Evolutionary conservation across 2,329 filamentous ascomycete genomes (phyloP).

Genomic region (Trichoderma endophyticum): DNA sequence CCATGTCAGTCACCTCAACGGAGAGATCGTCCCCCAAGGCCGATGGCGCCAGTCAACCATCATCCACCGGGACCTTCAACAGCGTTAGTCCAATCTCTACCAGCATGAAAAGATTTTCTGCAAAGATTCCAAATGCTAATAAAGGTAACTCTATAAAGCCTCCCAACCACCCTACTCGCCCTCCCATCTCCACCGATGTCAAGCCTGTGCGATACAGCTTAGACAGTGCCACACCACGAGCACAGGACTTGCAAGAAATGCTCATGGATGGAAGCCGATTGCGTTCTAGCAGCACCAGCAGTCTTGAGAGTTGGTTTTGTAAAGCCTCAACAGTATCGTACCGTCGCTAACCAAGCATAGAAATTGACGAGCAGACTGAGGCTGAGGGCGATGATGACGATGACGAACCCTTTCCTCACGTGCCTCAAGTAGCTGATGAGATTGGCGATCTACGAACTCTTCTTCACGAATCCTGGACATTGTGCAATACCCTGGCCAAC

Average conservation of each 20-base stretch:
- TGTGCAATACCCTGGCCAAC: constrained; percentile 86
- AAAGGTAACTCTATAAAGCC: neutral
- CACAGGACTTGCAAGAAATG: constrained; percentile 77
- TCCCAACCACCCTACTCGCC: constrained; percentile 50
- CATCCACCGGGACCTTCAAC: constrained; percentile 17
- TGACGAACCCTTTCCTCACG: constrained; percentile 35
- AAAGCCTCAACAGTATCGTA: neutral
- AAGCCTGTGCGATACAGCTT: constrained; percentile 62
- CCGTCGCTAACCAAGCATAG: constrained; percentile 33
- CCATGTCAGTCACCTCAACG: constrained; percentile 35
- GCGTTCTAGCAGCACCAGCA: constrained; percentile 67
- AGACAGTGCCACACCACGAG: constrained; percentile 72
- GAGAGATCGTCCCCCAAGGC: constrained; percentile 38
- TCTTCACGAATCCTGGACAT: constrained; percentile 84
- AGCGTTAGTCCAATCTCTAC: constrained; percentile 23
- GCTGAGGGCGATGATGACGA: constrained; percentile 54
- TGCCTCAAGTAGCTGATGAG: constrained; percentile 45
- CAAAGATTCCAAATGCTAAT: constrained; percentile 4
- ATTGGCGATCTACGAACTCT: constrained; percentile 69
- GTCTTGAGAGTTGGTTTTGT: constrained; percentile 65
- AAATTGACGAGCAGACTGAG: constrained; percentile 55
- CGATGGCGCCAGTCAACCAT: constrained; percentile 27
- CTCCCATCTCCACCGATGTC: constrained; percentile 73
- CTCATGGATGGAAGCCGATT: constrained; percentile 52
- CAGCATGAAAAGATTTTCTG: neutral